Evolutionary conservation across 23 red algal species (phyloP), one percentile per base, ranked within the genome.

Genomic region (Gracilaria vermiculophylla): DNA sequence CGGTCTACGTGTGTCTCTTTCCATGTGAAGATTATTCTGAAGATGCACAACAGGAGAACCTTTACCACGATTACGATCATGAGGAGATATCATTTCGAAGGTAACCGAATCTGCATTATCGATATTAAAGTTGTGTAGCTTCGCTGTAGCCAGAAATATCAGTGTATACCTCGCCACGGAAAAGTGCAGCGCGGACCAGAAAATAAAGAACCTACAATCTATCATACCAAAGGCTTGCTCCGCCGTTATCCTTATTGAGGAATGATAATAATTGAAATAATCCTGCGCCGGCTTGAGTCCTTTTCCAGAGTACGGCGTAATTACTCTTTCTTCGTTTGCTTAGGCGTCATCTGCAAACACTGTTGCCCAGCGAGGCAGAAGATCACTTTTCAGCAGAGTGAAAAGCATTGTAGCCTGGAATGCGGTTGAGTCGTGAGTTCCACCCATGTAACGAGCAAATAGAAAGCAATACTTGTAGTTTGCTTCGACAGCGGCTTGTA

Each of bases 291-390:
- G 21, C 20, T 32, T 32, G 21, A 86, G 54, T 9, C 2, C 2
- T 25, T 37, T 35, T 17, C 80, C 80, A 39, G 0, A 47, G 21
- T 71, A 69, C 34, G 80, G 81, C 14, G 37, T 73, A 20, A 86
- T 16, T 27, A 86, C 19, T 25, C 44, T 44, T 0, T n/a, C 27
- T 31, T 49, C 62, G 54, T 86, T 86, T 3, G 34, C 9, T 21
- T 73, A 86, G 3, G 39, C 81, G 42, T 86, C 81, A 34, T 86
- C 81, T 0, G 62, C 62, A 57, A 64, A 60, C 12, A 86, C 50
- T 12, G 35, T 58, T 0, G 64, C 81, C 66, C 81, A 86, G 5
- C 12, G 4, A 4, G 81, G 37, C 11, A 57, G 52, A 23, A 6
- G 17, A 15, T 72, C 33, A 53, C 45, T 1, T 0, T 56, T 54